phyloP scores from a whole-genome alignment of 1,284 basidiomycete genomes.

The Entoloma clypeatum region DNA sequence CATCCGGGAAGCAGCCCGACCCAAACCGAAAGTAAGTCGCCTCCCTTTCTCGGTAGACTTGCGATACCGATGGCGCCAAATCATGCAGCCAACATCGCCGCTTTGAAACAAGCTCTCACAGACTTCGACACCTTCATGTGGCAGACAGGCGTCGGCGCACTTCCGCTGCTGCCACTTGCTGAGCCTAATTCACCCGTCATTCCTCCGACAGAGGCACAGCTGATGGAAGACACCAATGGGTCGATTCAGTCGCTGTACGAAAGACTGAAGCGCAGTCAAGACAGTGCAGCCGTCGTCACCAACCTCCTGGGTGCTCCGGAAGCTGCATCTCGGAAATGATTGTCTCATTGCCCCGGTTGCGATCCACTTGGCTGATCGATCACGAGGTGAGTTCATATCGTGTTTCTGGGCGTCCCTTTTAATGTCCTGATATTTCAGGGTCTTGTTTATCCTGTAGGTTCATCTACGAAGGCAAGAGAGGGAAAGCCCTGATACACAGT shows the following conservation, averaged over 20 bases:
- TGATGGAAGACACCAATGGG: slow-evolving; percentile 28
- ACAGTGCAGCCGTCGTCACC: slow-evolving; percentile 34
- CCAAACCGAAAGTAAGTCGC: slow-evolving; percentile 43
- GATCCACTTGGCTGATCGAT: too few species aligned
- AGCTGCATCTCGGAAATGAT: slow-evolving; percentile 1
- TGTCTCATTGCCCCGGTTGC: neutral
- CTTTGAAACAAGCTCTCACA: slow-evolving; percentile 44
- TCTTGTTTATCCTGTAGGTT: too few species aligned
- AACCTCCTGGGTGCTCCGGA: slow-evolving; percentile 27
- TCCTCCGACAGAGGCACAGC: slow-evolving; percentile 30
- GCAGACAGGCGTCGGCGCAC: slow-evolving; percentile 34
- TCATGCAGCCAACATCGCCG: slow-evolving; percentile 38
- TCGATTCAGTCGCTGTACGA: slow-evolving; percentile 31
- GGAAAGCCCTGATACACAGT: too few species aligned
- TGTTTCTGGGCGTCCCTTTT: too few species aligned
- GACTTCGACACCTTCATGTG: slow-evolving; percentile 42
- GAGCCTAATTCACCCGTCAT: slow-evolving; percentile 12
- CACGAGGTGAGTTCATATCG: too few species aligned
- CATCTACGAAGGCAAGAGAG: too few species aligned
- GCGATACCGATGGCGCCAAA: neutral
- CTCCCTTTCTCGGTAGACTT: neutral
- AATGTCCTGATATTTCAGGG: too few species aligned
- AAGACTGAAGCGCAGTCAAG: slow-evolving; percentile 31
- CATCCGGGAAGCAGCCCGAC: slow-evolving; percentile 43
- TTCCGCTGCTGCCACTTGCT: slow-evolving; percentile 21